Evolutionary conservation across 192 early-diverging fungal genomes (phyloP).

Genomic region (Entomortierella lignicola): DNA sequence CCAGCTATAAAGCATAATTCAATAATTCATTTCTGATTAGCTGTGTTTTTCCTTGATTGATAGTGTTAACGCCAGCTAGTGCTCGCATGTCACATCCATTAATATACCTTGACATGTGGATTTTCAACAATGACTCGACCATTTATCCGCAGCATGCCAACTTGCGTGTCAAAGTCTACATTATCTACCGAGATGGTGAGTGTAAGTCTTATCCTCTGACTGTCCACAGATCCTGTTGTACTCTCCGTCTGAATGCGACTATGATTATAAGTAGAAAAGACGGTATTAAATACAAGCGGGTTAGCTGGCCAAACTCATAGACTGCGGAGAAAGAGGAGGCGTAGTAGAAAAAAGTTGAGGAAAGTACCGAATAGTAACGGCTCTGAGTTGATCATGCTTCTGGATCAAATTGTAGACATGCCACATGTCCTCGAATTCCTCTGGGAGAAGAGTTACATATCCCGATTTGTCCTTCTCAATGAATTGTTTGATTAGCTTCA

Average conservation of each 20-base stretch:
- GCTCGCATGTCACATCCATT: too few relatives aligned
- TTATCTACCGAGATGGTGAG: conserved; percentile 88
- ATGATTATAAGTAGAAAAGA: too few relatives aligned
- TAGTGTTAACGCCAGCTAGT: too few relatives aligned
- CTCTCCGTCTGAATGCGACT: conserved; percentile 91
- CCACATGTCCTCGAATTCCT: conserved; percentile 99
- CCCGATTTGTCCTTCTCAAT: conserved; percentile 80
- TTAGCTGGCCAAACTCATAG: too few relatives aligned
- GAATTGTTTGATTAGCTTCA: conserved; percentile 48
- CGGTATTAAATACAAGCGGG: too few relatives aligned
- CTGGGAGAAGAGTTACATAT: conserved; percentile 82
- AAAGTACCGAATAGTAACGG: conserved; percentile 82
- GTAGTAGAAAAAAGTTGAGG: neutral
- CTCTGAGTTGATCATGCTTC: conserved; percentile 87
- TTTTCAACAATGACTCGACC: conserved; percentile 90
- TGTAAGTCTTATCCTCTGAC: conserved; percentile 79
- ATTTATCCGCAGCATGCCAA: conserved; percentile 84
- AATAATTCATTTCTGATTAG: too few relatives aligned
- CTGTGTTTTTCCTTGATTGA: too few relatives aligned
- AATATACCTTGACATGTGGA: conserved; percentile 87
- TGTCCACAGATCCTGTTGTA: conserved; percentile 88
- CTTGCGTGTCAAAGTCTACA: conserved; percentile 93
- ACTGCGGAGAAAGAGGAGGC: neutral
- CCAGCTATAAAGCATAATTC: conserved; percentile 65
- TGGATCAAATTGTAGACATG: conserved; percentile 91